Evolutionary conservation across 2,329 filamentous ascomycete genomes (phyloP).

Genomic region (Alternaria solani): DNA sequence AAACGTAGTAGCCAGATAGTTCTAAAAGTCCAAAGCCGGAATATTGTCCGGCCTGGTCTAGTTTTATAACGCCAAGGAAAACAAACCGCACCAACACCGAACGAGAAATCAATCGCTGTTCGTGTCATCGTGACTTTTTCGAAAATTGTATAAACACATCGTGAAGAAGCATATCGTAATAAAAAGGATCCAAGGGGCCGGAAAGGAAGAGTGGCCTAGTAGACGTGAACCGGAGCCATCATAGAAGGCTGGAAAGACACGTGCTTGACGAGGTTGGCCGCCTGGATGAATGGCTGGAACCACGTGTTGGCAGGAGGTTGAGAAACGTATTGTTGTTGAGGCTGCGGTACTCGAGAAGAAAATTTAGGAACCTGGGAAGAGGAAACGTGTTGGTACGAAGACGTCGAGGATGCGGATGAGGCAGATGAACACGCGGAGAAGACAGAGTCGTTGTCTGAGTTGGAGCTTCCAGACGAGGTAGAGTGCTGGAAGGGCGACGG

Average conservation of each 20-base stretch:
- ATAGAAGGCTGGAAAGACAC: slow-evolving; percentile 52
- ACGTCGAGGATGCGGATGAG: slow-evolving; percentile 48
- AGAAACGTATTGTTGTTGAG: slow-evolving; percentile 49
- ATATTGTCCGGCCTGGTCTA: slow-evolving; percentile 36
- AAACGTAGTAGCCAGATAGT: slow-evolving; percentile 40
- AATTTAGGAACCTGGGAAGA: slow-evolving; percentile 38
- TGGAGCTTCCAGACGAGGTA: slow-evolving; percentile 48
- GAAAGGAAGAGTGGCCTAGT: slow-evolving; percentile 30
- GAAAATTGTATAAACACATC: slow-evolving; percentile 45
- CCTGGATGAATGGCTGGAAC: slow-evolving; percentile 53
- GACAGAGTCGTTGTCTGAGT: slow-evolving; percentile 52
- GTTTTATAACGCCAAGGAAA: slow-evolving; percentile 41
- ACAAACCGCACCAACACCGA: slow-evolving; percentile 40
- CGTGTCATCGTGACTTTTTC: slow-evolving; percentile 52
- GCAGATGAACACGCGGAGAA: slow-evolving; percentile 51
- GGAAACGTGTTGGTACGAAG: slow-evolving; percentile 45
- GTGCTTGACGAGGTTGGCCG: slow-evolving; percentile 52
- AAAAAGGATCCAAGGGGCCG: slow-evolving; percentile 20
- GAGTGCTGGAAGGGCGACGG: slow-evolving; percentile 44
- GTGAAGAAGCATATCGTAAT: slow-evolving; percentile 40
- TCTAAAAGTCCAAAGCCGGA: slow-evolving; percentile 32
- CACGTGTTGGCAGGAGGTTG: slow-evolving; percentile 45
- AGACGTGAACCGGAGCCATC: slow-evolving; percentile 50
- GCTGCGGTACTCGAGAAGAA: slow-evolving; percentile 37
- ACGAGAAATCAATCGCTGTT: slow-evolving; percentile 38